Conservation (phyloP, 352 stramenopile species). For the Globisporangium spiculum region DNA sequence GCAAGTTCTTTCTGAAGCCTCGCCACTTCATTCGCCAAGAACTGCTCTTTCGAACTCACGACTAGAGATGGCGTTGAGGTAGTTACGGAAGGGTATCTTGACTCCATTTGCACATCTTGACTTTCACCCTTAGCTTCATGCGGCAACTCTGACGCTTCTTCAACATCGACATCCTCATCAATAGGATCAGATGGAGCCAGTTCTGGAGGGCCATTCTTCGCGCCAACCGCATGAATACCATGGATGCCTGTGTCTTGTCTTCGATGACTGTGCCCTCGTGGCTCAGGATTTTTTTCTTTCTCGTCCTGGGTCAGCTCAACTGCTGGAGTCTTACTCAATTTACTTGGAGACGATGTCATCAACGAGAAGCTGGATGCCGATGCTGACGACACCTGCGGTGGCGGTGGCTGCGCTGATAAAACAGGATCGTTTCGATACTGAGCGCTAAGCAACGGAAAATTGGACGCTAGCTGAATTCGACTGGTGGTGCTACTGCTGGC, state of each 20-base stretch:
- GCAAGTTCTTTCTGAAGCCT: conserved; percentile 31
- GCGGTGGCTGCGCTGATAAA: neutral
- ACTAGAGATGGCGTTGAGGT: neutral
- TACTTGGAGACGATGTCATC: conserved; percentile 10
- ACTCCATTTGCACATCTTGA: neutral
- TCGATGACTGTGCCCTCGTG: neutral
- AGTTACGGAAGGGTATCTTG: neutral
- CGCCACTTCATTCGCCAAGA: conserved; percentile 29
- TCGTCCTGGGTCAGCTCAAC: neutral
- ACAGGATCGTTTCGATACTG: neutral
- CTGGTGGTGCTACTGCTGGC: neutral
- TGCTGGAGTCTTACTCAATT: conserved; percentile 1
- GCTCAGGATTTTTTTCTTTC: neutral
- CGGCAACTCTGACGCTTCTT: neutral
- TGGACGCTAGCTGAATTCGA: conserved; percentile 12
- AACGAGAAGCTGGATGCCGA: conserved; percentile 11
- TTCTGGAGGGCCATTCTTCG: neutral
- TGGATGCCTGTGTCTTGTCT: conserved; percentile 9
- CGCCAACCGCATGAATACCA: neutral
- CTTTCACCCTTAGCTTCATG: neutral
- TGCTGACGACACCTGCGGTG: neutral
- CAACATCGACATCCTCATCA: conserved; percentile 3
- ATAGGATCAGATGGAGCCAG: neutral
- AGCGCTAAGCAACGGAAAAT: conserved; percentile 3
- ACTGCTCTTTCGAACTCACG: conserved; percentile 29